These are phyloP conservation scores for Basipetospora chlamydospora DNA, from an alignment of 2,329 filamentous ascomycete genomes.

Conservation along the genomic window DNA sequence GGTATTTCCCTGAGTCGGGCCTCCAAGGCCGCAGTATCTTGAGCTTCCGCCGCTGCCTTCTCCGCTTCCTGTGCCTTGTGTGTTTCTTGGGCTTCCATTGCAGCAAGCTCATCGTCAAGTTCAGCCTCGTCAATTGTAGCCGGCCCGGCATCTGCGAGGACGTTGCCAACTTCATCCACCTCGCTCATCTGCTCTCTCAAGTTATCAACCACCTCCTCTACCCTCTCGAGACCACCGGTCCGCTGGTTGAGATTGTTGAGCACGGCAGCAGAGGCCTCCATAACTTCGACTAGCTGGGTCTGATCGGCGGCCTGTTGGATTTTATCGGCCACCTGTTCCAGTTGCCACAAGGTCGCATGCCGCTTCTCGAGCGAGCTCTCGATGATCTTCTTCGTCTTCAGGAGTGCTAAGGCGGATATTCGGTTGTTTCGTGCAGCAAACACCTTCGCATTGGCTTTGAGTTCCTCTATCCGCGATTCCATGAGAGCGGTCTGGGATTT, in stretches of 20 bases:
- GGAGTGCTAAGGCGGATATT: conserved; percentile 58
- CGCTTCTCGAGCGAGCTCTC: conserved; percentile 61
- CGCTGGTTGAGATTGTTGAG: conserved; percentile 60
- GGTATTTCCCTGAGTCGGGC: conserved; percentile 25
- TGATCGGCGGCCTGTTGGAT: conserved; percentile 80
- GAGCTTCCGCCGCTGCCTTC: conserved; percentile 25
- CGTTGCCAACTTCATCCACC: conserved; percentile 67
- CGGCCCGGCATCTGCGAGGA: conserved; percentile 51
- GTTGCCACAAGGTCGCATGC: conserved; percentile 58
- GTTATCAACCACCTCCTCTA: conserved; percentile 61
- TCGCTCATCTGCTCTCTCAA: conserved; percentile 68
- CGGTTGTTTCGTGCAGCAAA: conserved; percentile 62
- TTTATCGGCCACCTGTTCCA: conserved; percentile 70
- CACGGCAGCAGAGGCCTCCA: conserved; percentile 63
- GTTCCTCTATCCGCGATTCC: conserved; percentile 47
- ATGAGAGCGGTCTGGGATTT: conserved; percentile 58
- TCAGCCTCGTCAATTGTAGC: conserved; percentile 59
- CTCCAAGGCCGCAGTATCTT: conserved; percentile 33
- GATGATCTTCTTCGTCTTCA: conserved; percentile 70
- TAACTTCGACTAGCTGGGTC: conserved; percentile 66
- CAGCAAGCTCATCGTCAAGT: conserved; percentile 76
- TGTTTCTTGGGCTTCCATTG: conserved; percentile 48
- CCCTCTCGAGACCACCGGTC: conserved; percentile 60
- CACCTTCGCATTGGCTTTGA: conserved; percentile 50
- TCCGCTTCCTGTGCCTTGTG: conserved; percentile 37